A percentile compares a stretch with the other conserved stretches of the same genome.
Evolutionary conservation across 768 basidiomycete genomes (phyloP).

Genomic region (Filobasidium wieringae): DNA sequence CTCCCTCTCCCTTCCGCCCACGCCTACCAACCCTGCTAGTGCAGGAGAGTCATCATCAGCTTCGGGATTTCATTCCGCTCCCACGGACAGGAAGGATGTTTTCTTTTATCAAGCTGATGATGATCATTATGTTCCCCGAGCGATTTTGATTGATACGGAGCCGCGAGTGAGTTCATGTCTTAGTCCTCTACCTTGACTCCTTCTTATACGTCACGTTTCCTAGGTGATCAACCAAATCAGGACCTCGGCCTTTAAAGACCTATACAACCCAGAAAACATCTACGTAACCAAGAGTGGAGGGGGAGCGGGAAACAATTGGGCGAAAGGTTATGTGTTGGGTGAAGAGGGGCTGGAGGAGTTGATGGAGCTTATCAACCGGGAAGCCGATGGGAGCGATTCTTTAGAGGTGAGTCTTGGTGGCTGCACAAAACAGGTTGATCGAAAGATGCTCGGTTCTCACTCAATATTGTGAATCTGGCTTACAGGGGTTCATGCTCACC

Average conservation of each 20-base stretch:
- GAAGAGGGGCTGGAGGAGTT: conserved; percentile 89
- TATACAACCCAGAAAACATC: conserved; percentile 98
- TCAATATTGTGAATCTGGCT: neutral
- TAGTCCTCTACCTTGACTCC: neutral
- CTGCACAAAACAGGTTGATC: neutral
- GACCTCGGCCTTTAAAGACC: conserved; percentile 65
- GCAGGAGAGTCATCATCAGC: neutral
- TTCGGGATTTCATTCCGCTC: neutral
- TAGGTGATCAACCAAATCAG: conserved; percentile 96
- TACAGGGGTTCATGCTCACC: conserved; percentile 93
- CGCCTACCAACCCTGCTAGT: neutral
- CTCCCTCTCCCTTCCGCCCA: conserved; percentile 7
- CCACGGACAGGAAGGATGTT: conserved; percentile 80
- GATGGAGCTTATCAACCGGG: conserved; percentile 97
- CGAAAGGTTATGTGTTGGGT: conserved; percentile 81
- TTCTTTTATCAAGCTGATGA: conserved; percentile 99
- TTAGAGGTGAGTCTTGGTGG: conserved; percentile 56
- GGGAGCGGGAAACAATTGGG: conserved; percentile 99
- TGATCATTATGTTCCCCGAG: conserved; percentile 94
- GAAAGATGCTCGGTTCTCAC: neutral
- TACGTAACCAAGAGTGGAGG: conserved; percentile 92
- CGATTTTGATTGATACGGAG: conserved; percentile 85
- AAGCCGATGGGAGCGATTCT: conserved; percentile 94
- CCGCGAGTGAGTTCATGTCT: conserved; percentile 57
- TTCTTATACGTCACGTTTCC: neutral